Evolutionary conservation across 495 filamentous ascomycete genomes (phyloP).

Genomic region (Penicillium simplicissimum): DNA sequence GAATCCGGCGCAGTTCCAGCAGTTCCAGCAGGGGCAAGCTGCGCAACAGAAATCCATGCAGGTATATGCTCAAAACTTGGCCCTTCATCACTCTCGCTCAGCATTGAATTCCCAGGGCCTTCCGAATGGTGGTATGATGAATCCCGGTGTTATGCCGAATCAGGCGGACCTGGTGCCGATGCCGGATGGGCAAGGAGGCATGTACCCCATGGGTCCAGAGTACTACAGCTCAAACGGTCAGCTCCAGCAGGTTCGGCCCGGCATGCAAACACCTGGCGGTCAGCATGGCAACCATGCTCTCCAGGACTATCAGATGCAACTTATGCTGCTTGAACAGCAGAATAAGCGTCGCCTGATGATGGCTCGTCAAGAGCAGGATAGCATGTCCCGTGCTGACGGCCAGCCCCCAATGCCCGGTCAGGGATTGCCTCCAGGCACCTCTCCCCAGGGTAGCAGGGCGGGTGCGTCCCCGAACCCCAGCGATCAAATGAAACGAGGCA

Average conservation of each 20-base stretch:
- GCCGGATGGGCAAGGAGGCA: constrained; percentile 59
- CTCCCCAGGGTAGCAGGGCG: constrained; percentile 76
- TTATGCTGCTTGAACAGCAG: constrained; percentile 98
- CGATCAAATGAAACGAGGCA: constrained; percentile 86
- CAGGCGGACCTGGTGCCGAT: constrained; percentile 84
- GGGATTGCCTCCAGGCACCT: constrained; percentile 65
- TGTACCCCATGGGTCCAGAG: constrained; percentile 55
- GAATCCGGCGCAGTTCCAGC: constrained; percentile 74
- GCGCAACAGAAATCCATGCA: constrained; percentile 79
- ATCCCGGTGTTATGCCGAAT: constrained; percentile 55
- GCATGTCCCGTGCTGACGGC: constrained; percentile 61
- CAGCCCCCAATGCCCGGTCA: constrained; percentile 59
- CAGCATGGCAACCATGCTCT: constrained; percentile 84
- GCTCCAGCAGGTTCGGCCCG: constrained; percentile 56
- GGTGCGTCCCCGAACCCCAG: constrained; percentile 86
- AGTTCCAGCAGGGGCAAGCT: constrained; percentile 63
- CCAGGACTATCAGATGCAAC: constrained; percentile 98
- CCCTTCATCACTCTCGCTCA: constrained; percentile 69
- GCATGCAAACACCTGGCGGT: constrained; percentile 53
- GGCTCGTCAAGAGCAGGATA: constrained; percentile 95
- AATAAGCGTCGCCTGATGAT: constrained; percentile 97
- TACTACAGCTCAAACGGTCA: constrained; percentile 67
- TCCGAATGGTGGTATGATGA: constrained; percentile 61
- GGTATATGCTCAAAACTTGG: constrained; percentile 81
- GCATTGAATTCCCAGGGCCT: constrained; percentile 68